Percentiles rank a stretch among this genome's conserved stretches.
Evolutionary conservation across 2,329 filamentous ascomycete species (phyloP).

Genomic region (Colletotrichum agaves): DNA sequence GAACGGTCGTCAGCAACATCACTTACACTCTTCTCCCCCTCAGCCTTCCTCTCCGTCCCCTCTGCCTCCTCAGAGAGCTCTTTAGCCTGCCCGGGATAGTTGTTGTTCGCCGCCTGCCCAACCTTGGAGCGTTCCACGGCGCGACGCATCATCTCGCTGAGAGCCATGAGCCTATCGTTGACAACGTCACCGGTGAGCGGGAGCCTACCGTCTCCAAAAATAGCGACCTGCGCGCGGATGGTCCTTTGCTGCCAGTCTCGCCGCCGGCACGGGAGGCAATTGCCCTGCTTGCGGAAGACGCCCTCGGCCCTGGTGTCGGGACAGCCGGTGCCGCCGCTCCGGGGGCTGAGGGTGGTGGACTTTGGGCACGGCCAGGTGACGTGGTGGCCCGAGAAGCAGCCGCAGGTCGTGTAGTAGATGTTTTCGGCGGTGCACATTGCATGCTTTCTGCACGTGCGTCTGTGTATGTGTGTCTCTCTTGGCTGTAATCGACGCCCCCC

Average conservation of each 20-base stretch:
- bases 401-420: constrained; percentile 30
- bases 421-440: constrained; percentile 37
- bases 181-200: background rate
- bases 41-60: too few relatives aligned
- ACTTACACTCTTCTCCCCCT: background rate
- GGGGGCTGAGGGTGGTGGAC: background rate
- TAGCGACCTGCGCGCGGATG: background rate
- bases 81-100: background rate
- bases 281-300: constrained; percentile 25
- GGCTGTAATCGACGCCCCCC: background rate
- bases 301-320: constrained; percentile 18
- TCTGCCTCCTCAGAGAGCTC: background rate
- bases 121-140: background rate
- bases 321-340: constrained; percentile 9
- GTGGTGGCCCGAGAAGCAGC: constrained; percentile 30
- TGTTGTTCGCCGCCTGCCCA: background rate
- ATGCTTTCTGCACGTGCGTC: background rate
- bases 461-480: background rate
- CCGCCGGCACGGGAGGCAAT: constrained; percentile 29
- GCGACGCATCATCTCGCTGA: constrained; percentile 1
- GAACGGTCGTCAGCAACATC: too few relatives aligned
- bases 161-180: constrained; percentile 2
- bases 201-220: background rate
- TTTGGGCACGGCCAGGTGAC: constrained; percentile 22
- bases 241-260: constrained; percentile 10